These are phyloP conservation scores for Crucibulum laeve DNA, from an alignment of 768 basidiomycete genomes.

Conservation along the genomic window DNA sequence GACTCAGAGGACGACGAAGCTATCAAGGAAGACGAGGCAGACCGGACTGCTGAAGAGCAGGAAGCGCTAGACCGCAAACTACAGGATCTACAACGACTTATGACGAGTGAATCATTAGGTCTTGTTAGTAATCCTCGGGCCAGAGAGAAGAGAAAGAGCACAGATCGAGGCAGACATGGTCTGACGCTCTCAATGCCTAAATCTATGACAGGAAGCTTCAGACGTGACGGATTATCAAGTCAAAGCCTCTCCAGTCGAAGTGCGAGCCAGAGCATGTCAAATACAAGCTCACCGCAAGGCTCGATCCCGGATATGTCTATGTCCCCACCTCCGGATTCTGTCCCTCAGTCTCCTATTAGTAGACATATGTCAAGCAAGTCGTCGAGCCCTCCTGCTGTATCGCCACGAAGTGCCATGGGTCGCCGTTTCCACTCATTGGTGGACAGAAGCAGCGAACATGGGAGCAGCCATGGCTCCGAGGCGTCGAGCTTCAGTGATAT, in stretches of 20 bases:
- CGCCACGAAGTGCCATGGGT: constrained; percentile 50
- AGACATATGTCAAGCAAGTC: constrained; percentile 54
- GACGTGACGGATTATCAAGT: constrained; percentile 15
- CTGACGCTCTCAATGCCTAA: constrained; percentile 29
- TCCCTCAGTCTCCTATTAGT: constrained; percentile 47
- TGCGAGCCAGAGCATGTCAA: constrained; percentile 71
- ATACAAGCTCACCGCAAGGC: constrained; percentile 67
- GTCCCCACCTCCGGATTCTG: constrained; percentile 59
- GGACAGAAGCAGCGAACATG: constrained; percentile 46
- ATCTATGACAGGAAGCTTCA: constrained; percentile 29
- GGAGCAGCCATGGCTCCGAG: constrained; percentile 65
- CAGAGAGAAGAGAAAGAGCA: constrained; percentile 34
- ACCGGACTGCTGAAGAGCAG: constrained; percentile 62
- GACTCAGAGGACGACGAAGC: constrained; percentile 63
- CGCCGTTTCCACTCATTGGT: constrained; percentile 41
- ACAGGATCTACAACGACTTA: constrained; percentile 61
- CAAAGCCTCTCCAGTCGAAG: constrained; percentile 43
- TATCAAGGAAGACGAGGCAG: constrained; percentile 65
- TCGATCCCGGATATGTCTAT: constrained; percentile 84
- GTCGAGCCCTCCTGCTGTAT: constrained; percentile 56
- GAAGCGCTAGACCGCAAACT: constrained; percentile 66
- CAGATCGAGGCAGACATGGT: constrained; percentile 39
- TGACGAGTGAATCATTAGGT: constrained; percentile 71
- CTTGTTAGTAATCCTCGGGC: constrained; percentile 46
- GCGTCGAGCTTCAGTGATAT: constrained; percentile 84